Conservation (phyloP, 73 alveolate species). For the Halteria grandinella region DNA sequence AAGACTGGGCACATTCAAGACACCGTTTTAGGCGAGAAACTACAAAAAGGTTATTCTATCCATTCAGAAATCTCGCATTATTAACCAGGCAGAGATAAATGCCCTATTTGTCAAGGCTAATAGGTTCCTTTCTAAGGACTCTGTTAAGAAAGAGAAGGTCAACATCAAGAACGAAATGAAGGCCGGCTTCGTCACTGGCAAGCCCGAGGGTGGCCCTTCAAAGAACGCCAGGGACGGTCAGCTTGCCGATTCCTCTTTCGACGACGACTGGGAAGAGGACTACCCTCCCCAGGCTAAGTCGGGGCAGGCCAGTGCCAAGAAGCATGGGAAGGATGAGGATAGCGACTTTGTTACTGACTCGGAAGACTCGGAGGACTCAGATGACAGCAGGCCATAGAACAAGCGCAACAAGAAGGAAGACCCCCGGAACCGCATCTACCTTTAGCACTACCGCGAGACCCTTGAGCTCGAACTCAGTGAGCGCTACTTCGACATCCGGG, state of each 20-base stretch:
- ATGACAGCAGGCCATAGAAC: background rate
- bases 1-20: slow-evolving; percentile 1
- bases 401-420: slow-evolving; percentile 12
- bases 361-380: slow-evolving; percentile 20
- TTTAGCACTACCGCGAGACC: slow-evolving; percentile 1
- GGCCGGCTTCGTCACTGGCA: slow-evolving; percentile 1
- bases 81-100: background rate
- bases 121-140: slow-evolving; percentile 23
- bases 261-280: too few species aligned
- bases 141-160: slow-evolving; percentile 16
- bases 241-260: too few species aligned
- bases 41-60: slow-evolving; percentile 9
- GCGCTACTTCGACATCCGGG: background rate
- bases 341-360: background rate
- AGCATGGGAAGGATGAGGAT: slow-evolving; percentile 13
- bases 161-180: slow-evolving; percentile 22
- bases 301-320: too few species aligned
- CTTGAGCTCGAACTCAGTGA: background rate
- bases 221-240: too few species aligned
- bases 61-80: background rate
- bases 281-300: too few species aligned
- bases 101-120: slow-evolving; percentile 32
- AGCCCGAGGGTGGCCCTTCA: background rate
- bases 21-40: slow-evolving; percentile 25
- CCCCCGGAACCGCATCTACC: background rate